A percentile compares a stretch with the other conserved stretches of the same genome.
These are phyloP conservation scores for Boletellus emodensis DNA, from an alignment of 768 basidiomycete species.

Conservation along the genomic window DNA sequence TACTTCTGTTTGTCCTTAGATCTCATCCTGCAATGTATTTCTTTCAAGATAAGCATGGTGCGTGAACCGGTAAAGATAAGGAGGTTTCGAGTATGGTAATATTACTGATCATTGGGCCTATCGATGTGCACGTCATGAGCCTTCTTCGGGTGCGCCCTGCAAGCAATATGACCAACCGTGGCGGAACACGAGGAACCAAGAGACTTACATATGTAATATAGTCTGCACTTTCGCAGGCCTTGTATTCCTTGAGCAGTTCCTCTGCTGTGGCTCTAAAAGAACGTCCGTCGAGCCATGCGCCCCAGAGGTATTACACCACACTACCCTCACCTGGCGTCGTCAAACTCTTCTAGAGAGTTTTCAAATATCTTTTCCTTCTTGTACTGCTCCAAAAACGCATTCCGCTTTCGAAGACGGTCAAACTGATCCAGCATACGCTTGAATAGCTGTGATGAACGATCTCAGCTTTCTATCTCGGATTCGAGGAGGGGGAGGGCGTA, in stretches of 20 bases:
- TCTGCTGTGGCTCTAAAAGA: constrained; percentile 73
- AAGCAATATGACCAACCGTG: neutral
- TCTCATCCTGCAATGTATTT: constrained; percentile 22
- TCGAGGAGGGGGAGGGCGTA: constrained; percentile 36
- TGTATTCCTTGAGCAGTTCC: constrained; percentile 89
- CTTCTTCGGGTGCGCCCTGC: constrained; percentile 36
- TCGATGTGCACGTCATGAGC: constrained; percentile 11
- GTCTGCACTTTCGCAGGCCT: constrained; percentile 91
- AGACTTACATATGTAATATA: constrained; percentile 81
- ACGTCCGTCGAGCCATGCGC: neutral
- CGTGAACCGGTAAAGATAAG: neutral
- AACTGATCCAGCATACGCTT: constrained; percentile 96
- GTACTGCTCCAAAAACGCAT: constrained; percentile 96
- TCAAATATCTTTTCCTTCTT: constrained; percentile 96
- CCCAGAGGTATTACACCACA: neutral
- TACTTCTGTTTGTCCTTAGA: constrained; percentile 20
- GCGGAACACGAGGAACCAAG: neutral
- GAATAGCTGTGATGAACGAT: constrained; percentile 63
- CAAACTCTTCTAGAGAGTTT: constrained; percentile 91
- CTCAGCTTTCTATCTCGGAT: neutral
- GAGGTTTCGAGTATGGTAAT: neutral
- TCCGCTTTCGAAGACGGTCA: constrained; percentile 78
- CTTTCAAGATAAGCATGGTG: constrained; percentile 2
- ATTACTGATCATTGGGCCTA: neutral
- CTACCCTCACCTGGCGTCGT: constrained; percentile 78